Base-by-base conservation (phyloP, 2,329 filamentous ascomycete species). In the Aspergillus felis region DNA sequence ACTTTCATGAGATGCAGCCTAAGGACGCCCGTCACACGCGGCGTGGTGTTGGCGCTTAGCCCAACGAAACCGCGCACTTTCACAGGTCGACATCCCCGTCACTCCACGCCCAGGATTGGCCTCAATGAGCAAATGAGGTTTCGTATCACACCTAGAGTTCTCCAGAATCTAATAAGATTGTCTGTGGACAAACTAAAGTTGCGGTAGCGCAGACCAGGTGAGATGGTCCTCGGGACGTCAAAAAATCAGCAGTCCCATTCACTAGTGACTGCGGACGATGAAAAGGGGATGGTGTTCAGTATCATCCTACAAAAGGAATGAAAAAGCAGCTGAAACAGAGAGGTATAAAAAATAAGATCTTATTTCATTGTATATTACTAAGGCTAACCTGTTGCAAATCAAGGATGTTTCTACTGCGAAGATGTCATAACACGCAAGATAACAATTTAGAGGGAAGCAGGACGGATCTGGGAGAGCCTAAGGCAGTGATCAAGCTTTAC, bases 11-110 rank as follows among this genome's bases (percentile, higher is more conserved):
- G 61, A 66, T 71, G 69, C 69, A 70, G 58, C 60, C 64, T 59
- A 46, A 51, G 53, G 52, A 35, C 58, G 64, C 67, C 67, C 65
- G 69, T 73, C 70, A 73, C 70, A 70, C 63, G 50, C 65, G 65
- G 64, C 61, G 65, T 66, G 48, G 53, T 61, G 58, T 64, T 59
- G 66, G 70, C 70, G 70, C 70, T 64, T 72, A 69, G 62, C 55
- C 52, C 35, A 14, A n/a, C n/a, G 32, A 29, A 54, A 57, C 53
- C 42, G 14, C 56, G 57, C 35, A 22, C 50, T 56, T 59, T 66
- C 47, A 66, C 53, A 62, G 64, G 59, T 25, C 42, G 42, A 56
- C 10, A 29, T 29, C 52, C 52, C 50, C 38, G 42, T 47, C 44
- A 47, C 42, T 49, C 56, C 54, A 61, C 44, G 47, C 28, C 22